phyloP scores from a whole-genome alignment of 148 eudicot species.

The Amaranthus hypochondriacus region DNA sequence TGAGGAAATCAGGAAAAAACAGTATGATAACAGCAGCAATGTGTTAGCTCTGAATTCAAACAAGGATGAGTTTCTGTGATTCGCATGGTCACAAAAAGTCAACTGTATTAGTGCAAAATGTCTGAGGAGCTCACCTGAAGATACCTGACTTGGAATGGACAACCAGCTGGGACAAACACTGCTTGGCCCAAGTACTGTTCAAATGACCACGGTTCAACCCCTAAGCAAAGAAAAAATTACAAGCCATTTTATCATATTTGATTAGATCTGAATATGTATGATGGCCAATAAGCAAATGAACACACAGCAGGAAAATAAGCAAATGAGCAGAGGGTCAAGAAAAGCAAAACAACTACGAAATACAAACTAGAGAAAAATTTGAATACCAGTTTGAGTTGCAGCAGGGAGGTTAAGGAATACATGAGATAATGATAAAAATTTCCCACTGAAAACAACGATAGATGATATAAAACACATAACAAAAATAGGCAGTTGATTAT shows the following conservation, averaged over 20 bases:
- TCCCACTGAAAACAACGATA: neutral
- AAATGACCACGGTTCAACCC: conserved; percentile 91
- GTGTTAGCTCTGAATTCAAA: neutral
- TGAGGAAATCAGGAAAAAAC: neutral
- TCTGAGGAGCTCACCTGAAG: conserved; percentile 59
- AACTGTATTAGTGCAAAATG: conserved; percentile 1
- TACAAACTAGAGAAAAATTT: neutral
- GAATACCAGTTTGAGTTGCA: conserved; percentile 6
- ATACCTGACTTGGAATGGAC: conserved; percentile 87
- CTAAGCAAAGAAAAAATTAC: conserved; percentile 34
- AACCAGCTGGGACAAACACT: conserved; percentile 91
- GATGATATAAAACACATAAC: neutral
- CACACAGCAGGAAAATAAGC: neutral
- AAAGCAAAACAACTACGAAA: neutral
- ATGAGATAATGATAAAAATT: neutral
- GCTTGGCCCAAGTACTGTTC: conserved; percentile 88
- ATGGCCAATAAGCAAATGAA: neutral
- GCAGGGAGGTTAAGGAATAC: neutral
- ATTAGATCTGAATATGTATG: neutral
- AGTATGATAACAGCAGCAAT: conserved; percentile 5
- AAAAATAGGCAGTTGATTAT: neutral
- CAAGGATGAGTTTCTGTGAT: neutral
- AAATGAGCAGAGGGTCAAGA: neutral
- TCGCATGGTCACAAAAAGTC: neutral
- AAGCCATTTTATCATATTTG: neutral